Conservation (phyloP, 2,329 filamentous ascomycete genomes). For the Colletotrichum incanum region DNA sequence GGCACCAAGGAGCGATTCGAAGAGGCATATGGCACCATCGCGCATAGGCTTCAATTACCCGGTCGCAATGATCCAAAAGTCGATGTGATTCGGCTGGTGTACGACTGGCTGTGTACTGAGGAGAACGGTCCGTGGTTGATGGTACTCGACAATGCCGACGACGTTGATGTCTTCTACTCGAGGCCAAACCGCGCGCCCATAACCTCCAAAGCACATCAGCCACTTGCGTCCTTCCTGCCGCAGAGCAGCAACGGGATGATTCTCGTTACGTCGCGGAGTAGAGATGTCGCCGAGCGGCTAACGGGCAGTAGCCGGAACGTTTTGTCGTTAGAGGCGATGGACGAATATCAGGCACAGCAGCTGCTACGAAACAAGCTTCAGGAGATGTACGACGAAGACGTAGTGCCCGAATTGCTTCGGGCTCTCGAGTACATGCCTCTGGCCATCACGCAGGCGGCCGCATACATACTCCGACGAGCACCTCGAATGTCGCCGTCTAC, state of each 20-base stretch:
- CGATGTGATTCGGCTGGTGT: neutral
- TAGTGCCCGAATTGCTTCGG: neutral
- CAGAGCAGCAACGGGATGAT: neutral
- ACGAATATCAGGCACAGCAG: neutral
- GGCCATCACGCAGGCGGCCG: neutral
- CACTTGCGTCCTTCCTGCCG: neutral
- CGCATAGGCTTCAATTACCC: neutral
- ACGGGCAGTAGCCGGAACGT: neutral
- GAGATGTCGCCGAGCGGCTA: neutral
- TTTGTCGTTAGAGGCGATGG: neutral
- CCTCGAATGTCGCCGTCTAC: neutral
- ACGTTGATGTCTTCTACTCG: neutral
- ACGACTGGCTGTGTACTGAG: neutral
- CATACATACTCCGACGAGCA: neutral
- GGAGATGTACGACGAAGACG: neutral
- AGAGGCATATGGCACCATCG: neutral
- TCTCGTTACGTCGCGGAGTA: neutral
- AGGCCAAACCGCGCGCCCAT: neutral
- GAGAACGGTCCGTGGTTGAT: neutral
- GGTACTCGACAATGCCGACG: conserved; percentile 1
- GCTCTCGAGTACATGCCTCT: neutral
- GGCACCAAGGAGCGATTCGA: neutral
- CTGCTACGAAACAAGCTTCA: neutral
- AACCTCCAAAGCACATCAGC: neutral
- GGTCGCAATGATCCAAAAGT: neutral